A percentile compares a stretch with the other conserved stretches of the same genome.
phyloP scores from a whole-genome alignment of 148 eudicot species.

The Amaranthus cruentus region DNA sequence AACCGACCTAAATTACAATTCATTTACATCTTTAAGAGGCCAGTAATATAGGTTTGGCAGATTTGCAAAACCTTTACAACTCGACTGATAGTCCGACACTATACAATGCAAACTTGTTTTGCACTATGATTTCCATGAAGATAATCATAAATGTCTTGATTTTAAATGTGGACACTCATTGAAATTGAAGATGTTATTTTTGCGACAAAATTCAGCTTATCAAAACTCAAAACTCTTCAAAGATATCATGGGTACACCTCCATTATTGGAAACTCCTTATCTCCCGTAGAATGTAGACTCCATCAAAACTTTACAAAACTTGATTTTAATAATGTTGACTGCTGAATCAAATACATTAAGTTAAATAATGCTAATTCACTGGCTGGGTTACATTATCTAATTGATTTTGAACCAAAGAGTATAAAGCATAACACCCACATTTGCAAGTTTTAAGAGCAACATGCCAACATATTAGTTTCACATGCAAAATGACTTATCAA shows the following conservation, averaged over 20 bases:
- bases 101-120: no score
- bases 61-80: no score
- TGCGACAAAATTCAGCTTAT: background rate
- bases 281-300: background rate
- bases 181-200: background rate
- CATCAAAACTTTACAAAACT: background rate
- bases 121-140: background rate
- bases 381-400: no score
- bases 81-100: no score
- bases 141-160: background rate
- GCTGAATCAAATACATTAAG: background rate
- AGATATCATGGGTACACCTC: background rate
- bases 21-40: no score
- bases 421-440: background rate
- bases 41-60: no score
- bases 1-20: no score
- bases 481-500: background rate
- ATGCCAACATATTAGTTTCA: background rate
- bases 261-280: background rate
- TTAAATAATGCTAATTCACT: background rate
- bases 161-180: background rate
- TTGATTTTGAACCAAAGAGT: background rate
- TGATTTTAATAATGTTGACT: no score
- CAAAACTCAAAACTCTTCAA: background rate
- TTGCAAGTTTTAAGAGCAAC: background rate